Conservation (phyloP, 2,329 filamentous ascomycete species). For the Neonectria faginata region DNA sequence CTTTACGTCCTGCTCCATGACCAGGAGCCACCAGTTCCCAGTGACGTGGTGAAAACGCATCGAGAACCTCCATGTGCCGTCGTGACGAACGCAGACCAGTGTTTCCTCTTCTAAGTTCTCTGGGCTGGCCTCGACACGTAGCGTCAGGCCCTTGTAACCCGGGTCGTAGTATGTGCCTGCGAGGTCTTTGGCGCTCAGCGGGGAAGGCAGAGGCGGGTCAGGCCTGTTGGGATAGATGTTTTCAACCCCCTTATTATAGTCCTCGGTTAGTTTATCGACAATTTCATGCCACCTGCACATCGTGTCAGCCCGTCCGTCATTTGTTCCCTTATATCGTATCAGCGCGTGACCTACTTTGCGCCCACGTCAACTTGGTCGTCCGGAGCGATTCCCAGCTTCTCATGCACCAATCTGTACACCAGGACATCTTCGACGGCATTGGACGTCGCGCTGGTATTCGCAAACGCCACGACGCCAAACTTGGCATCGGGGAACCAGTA, state of each 20-base stretch:
- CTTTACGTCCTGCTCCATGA: constrained; percentile 2
- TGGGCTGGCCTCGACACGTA: constrained; percentile 33
- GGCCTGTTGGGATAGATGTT: constrained; percentile 54
- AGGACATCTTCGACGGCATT: constrained; percentile 47
- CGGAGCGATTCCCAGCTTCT: constrained; percentile 42
- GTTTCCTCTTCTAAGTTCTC: constrained; percentile 30
- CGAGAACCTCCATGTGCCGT: constrained; percentile 41
- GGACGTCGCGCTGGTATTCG: constrained; percentile 57
- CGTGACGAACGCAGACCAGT: constrained; percentile 40
- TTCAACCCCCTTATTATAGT: constrained; percentile 49
- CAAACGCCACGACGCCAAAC: constrained; percentile 49
- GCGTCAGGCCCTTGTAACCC: constrained; percentile 51
- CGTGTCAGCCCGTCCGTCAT: constrained; percentile 5
- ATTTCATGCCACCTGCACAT: constrained; percentile 22
- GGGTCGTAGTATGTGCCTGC: constrained; percentile 59
- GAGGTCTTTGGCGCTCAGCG: constrained; percentile 49
- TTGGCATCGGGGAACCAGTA: constrained; percentile 50
- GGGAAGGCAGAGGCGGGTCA: constrained; percentile 49
- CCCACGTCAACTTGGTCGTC: constrained; percentile 36
- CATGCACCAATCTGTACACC: constrained; percentile 47
- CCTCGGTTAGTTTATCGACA: constrained; percentile 13
- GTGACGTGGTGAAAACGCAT: constrained; percentile 45
- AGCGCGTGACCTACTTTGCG: constrained; percentile 34
- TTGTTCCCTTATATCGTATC: neutral
- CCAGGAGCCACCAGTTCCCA: constrained; percentile 45